Conservation (phyloP, 2,329 filamentous ascomycete genomes). For the Colletotrichum lindemuthianum region DNA sequence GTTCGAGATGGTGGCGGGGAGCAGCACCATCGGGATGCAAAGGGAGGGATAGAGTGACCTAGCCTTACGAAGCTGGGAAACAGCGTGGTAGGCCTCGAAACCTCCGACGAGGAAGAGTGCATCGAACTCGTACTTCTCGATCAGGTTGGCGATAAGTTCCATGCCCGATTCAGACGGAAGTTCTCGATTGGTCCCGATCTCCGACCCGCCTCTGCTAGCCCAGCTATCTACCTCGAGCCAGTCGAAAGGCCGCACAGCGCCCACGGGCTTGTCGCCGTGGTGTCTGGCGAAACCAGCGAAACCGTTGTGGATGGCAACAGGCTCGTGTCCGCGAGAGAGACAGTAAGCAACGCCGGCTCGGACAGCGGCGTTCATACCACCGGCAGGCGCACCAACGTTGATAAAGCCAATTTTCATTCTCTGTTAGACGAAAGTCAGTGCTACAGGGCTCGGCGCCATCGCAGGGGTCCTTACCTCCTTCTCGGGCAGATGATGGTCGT, state of each 20-base stretch:
- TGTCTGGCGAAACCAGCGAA: conserved; percentile 95
- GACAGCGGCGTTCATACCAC: conserved; percentile 97
- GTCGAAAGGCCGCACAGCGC: conserved; percentile 84
- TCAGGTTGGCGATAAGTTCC: conserved; percentile 81
- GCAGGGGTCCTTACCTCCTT: conserved; percentile 68
- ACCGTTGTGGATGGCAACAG: conserved; percentile 93
- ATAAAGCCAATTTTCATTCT: conserved; percentile 95
- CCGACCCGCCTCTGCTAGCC: conserved; percentile 96
- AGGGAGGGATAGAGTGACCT: conserved; percentile 82
- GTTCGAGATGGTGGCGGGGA: conserved; percentile 98
- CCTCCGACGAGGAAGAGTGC: conserved; percentile 92
- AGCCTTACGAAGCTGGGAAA: conserved; percentile 86
- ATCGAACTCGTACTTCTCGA: conserved; percentile 89
- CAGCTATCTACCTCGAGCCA: conserved; percentile 96
- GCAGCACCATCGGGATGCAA: conserved; percentile 89
- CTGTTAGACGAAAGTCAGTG: conserved; percentile 55
- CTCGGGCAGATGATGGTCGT: conserved; percentile 72
- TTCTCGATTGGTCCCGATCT: conserved; percentile 97
- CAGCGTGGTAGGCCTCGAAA: conserved; percentile 94
- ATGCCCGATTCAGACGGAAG: conserved; percentile 88
- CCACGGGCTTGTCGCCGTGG: conserved; percentile 82
- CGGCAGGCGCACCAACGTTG: conserved; percentile 94
- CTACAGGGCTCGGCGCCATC: neutral
- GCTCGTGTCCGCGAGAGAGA: conserved; percentile 88
- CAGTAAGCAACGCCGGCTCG: conserved; percentile 94